Percentiles rank a stretch among this genome's conserved stretches.
phyloP scores from a whole-genome alignment of 2,329 filamentous ascomycete species.

The Colletotrichum paranaense region DNA sequence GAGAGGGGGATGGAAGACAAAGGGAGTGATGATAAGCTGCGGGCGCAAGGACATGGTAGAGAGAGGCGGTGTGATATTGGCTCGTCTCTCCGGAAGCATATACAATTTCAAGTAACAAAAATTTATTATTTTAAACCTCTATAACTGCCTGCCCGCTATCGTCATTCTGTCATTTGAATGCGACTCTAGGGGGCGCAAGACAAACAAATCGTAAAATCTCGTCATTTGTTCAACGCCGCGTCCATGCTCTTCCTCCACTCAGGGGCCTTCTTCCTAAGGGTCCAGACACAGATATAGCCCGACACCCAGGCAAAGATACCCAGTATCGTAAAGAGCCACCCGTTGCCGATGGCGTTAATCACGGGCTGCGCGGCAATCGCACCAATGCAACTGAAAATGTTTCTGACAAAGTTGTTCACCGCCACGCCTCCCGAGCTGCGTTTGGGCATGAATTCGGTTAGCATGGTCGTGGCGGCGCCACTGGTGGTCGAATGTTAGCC shows the following conservation, averaged over 20 bases:
- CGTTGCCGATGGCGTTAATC: constrained; percentile 77
- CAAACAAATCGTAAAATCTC: not conserved
- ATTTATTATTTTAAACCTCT: not conserved
- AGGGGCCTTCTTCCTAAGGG: constrained; percentile 69
- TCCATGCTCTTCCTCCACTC: constrained; percentile 76
- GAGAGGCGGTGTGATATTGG: not conserved
- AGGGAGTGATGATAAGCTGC: not conserved
- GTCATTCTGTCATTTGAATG: constrained; percentile 6
- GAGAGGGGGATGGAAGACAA: not conserved
- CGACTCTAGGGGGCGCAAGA: constrained; percentile 1
- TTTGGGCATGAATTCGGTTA: constrained; percentile 85
- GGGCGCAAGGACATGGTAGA: not conserved
- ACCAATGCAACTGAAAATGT: constrained; percentile 81
- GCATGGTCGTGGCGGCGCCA: constrained; percentile 80
- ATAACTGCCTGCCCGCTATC: not conserved
- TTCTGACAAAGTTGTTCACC: constrained; percentile 84
- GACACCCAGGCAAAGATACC: constrained; percentile 66
- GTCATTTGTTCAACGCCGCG: constrained; percentile 46
- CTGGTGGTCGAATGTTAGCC: constrained; percentile 40
- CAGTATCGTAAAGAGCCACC: constrained; percentile 77
- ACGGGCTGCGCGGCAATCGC: constrained; percentile 77
- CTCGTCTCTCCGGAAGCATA: not conserved
- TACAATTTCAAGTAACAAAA: not conserved
- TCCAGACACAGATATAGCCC: constrained; percentile 68
- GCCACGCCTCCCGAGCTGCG: constrained; percentile 79